These are phyloP conservation scores for Samsoniella hepiali DNA, from an alignment of 2,329 filamentous ascomycete species.

Conservation along the genomic window DNA sequence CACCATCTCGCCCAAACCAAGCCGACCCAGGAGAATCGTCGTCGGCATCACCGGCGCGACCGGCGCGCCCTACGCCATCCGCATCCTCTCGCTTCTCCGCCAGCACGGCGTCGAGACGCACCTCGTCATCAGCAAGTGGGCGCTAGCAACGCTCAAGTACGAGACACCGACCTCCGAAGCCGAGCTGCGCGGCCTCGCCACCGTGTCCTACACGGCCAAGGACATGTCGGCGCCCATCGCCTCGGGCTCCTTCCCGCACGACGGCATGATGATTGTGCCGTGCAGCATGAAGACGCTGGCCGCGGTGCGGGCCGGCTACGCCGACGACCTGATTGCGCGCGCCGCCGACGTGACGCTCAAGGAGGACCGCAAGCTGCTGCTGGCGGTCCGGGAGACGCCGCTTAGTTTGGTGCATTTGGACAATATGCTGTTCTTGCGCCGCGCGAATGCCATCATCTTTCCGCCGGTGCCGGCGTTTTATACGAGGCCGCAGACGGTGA, in stretches of 20 bases:
- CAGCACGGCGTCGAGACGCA: slow-evolving; percentile 45
- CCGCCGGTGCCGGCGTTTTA: slow-evolving; percentile 46
- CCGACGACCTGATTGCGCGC: slow-evolving; percentile 43
- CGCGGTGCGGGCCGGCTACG: slow-evolving; percentile 38
- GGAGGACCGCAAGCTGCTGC: slow-evolving; percentile 38
- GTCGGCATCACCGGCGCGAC: slow-evolving; percentile 51
- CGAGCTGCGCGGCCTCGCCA: slow-evolving; percentile 37
- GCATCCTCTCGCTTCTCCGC: slow-evolving; percentile 38
- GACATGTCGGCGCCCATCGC: slow-evolving; percentile 45
- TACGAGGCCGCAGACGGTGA: slow-evolving; percentile 35
- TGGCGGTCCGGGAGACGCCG: slow-evolving; percentile 43
- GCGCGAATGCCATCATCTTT: slow-evolving; percentile 41
- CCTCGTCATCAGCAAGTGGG: slow-evolving; percentile 48
- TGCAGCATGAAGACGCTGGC: slow-evolving; percentile 49
- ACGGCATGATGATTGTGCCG: slow-evolving; percentile 47
- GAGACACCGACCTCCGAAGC: slow-evolving; percentile 40
- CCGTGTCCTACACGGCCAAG: slow-evolving; percentile 36
- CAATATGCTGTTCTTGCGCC: slow-evolving; percentile 41
- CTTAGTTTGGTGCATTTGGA: slow-evolving; percentile 45
- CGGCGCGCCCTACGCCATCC: slow-evolving; percentile 42
- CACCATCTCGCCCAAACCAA: background rate
- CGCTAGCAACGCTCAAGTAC: slow-evolving; percentile 44
- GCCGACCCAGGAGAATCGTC: slow-evolving; percentile 33
- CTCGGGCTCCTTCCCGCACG: slow-evolving; percentile 40
- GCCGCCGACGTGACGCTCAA: slow-evolving; percentile 47